Percentiles rank a stretch among this genome's conserved stretches.
These are phyloP conservation scores for Hypoxylon sp. DNA, from an alignment of 2,329 filamentous ascomycete genomes.

Conservation along the genomic window DNA sequence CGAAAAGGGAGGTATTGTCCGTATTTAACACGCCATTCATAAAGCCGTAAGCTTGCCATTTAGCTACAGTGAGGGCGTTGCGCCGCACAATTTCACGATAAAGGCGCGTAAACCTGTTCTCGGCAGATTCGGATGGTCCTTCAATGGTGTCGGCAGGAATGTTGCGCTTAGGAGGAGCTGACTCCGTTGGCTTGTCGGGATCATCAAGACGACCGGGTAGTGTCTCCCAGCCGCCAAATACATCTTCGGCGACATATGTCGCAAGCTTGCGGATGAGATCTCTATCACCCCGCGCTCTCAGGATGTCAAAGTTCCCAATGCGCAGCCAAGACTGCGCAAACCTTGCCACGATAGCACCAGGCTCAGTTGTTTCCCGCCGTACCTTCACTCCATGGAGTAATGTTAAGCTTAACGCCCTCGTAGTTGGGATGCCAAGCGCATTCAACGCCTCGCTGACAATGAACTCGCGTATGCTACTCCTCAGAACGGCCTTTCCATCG, in stretches of 20 bases:
- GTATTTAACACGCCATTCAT: conserved; percentile 99
- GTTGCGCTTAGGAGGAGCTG: conserved; percentile 63
- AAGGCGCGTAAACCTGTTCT: conserved; percentile 89
- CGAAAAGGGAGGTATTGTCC: conserved; percentile 93
- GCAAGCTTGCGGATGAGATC: conserved; percentile 79
- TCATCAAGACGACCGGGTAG: conserved; percentile 74
- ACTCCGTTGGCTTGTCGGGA: conserved; percentile 65
- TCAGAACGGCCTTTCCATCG: conserved; percentile 92
- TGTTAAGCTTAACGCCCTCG: conserved; percentile 86
- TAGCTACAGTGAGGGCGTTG: conserved; percentile 89
- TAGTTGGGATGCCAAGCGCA: conserved; percentile 87
- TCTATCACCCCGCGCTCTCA: conserved; percentile 84
- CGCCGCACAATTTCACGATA: conserved; percentile 89
- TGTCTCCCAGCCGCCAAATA: conserved; percentile 89
- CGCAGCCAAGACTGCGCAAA: conserved; percentile 94
- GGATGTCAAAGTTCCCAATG: conserved; percentile 96
- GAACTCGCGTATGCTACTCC: conserved; percentile 95
- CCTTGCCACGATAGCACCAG: conserved; percentile 90
- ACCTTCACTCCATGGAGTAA: conserved; percentile 81
- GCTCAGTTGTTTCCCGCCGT: conserved; percentile 83
- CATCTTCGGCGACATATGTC: conserved; percentile 88
- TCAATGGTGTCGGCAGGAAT: conserved; percentile 73
- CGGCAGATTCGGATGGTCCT: conserved; percentile 75
- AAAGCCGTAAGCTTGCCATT: conserved; percentile 99
- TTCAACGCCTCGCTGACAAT: conserved; percentile 91